A percentile compares a stretch with the other conserved stretches of the same genome.
Conservation (phyloP, 306 rosid species). For the Fragaria iinumae region DNA sequence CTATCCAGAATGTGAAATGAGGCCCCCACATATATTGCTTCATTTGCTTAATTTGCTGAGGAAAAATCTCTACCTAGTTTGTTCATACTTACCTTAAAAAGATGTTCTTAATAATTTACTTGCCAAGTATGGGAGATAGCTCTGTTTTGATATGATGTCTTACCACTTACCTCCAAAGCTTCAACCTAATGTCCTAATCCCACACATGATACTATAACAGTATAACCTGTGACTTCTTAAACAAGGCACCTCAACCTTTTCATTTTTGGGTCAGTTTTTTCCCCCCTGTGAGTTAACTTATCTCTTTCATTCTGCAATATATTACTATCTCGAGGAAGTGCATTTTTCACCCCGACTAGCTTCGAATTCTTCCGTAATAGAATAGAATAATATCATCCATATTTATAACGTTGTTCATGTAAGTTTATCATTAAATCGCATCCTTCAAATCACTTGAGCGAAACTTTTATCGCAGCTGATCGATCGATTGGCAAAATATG, state of each 20-base stretch:
- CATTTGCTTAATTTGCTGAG: not conserved
- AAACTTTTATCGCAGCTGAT: not conserved
- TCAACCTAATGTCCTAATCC: not conserved
- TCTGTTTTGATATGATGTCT: constrained; percentile 16
- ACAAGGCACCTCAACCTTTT: not conserved
- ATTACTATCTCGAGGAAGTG: not conserved
- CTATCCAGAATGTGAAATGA: constrained; percentile 4
- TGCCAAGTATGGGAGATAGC: not conserved
- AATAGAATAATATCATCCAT: too few relatives aligned
- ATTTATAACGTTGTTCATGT: not conserved
- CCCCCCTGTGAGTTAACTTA: not conserved
- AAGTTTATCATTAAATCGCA: not conserved
- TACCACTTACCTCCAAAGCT: constrained; percentile 2
- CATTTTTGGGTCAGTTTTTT: not conserved
- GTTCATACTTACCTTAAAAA: not conserved
- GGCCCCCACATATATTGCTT: constrained; percentile 22
- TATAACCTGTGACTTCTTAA: not conserved
- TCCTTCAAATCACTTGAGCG: not conserved
- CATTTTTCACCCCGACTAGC: not conserved
- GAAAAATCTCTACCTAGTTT: not conserved
- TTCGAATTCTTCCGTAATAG: too few relatives aligned
- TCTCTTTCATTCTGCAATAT: not conserved
- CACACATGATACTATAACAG: not conserved
- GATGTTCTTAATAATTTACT: not conserved
- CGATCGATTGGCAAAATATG: too few relatives aligned